Evolutionary conservation across 306 rosid genomes (phyloP).

Genomic region (Pueraria montana): DNA sequence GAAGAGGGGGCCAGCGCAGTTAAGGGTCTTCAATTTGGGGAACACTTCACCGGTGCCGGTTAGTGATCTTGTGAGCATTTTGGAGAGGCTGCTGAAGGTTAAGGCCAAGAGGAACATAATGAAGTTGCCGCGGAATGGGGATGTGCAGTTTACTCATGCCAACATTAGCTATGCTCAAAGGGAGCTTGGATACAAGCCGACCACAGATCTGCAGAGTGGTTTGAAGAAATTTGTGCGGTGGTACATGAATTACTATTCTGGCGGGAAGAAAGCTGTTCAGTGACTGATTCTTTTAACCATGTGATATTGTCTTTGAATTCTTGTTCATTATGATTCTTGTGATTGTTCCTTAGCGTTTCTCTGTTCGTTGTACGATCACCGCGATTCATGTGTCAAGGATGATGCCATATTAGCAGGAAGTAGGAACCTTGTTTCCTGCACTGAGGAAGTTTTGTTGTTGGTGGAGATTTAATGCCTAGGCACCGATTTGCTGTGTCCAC

Average conservation of each 20-base stretch:
- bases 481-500: conserved; percentile 64
- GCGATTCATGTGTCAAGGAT: conserved; percentile 67
- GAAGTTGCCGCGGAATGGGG: conserved; percentile 94
- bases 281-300: conserved; percentile 60
- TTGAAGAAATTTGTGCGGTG: conserved; percentile 96
- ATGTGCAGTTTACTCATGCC: conserved; percentile 94
- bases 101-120: conserved; percentile 83
- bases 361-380: conserved; percentile 60
- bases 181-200: conserved; percentile 90
- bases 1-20: conserved; percentile 89
- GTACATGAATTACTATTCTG: conserved; percentile 82
- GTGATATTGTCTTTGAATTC: conserved; percentile 65
- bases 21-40: conserved; percentile 94
- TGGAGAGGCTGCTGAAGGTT: conserved; percentile 94
- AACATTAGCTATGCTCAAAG: conserved; percentile 90
- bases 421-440: conserved; percentile 64
- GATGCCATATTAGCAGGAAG: conserved; percentile 59
- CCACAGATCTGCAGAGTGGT: conserved; percentile 86
- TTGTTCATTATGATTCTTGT: conserved; percentile 82
- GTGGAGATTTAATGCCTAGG: conserved; percentile 63
- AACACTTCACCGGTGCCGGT: conserved; percentile 96
- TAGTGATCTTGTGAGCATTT: conserved; percentile 79
- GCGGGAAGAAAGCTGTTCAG: conserved; percentile 81
- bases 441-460: conserved; percentile 69
- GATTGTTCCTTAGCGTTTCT: conserved; percentile 72